Evolutionary conservation across 2,329 filamentous ascomycete species (phyloP), one percentile per base, ranked within the genome.

Genomic region (Claviceps lovelessii): DNA sequence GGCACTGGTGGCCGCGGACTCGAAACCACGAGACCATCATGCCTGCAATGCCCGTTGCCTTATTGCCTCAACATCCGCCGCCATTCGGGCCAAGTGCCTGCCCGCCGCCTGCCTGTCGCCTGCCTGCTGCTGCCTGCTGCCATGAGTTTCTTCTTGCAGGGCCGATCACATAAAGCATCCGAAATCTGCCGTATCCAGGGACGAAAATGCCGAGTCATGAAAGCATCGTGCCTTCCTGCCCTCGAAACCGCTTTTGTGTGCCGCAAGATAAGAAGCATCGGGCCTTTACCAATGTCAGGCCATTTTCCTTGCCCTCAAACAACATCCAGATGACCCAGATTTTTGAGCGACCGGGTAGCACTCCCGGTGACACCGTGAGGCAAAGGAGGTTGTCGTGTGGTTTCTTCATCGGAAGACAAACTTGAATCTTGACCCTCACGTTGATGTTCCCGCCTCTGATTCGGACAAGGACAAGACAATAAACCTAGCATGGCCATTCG

Each of bases 281-380:
- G 56, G 54, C 51, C 54, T 57, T 55, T 51, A 44, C 53, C 47
- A 55, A 57, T 46, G 51, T 55, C 56, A 55, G 48, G 51, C 53
- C 56, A 55, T 54, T 51, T 33, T 35, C 13, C 37, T 51, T 54
- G 39, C 28, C 23, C 46, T 37, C 51, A 53, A 55, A 51, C 48
- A 45, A 42, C 35, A 49, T 53, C 13, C 19, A 55, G 51, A 49
- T 35, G 53, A 46, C 48, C 39, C 47, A 41, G 47, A 29, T 37
- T 35, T 47, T 52, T 51, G 52, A 49, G 56, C 52, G 46, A 55
- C 56, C 51, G 46, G 41, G 37, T 57, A 49, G 48, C 35, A 48
- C 44, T 39, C 17, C 42, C 41, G 29, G 56, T 57, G 51, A 47
- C 48, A 57, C 56, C n/a, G 31, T 46, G 19, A 41, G 33, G 33